Evolutionary conservation across 2,329 filamentous ascomycete species (phyloP), one percentile per base, ranked within the genome.

Genomic region (Drechslerella stenobrocha): DNA sequence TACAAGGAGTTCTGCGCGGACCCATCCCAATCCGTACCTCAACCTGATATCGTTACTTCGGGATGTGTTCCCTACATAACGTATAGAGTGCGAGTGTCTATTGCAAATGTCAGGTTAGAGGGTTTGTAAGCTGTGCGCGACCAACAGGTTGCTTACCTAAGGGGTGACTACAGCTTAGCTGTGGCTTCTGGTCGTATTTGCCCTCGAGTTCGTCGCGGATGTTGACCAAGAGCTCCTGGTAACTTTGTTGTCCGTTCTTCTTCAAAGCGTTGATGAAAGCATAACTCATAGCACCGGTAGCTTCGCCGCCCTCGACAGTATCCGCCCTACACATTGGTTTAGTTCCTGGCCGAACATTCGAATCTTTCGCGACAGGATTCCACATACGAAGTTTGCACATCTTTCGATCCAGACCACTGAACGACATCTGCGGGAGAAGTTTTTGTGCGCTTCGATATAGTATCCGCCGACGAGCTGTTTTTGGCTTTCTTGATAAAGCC

Each of bases 361-460:
- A 50, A 26, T 52, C 32, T 11, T 37, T 55, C 11, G 24, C 13
- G 23, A 28, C 13, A 22, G 30, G 45, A 70, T 70, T 74, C 71
- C 73, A 85, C 87, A 79, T 80, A 90, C 86, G 88, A 91, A 72
- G 93, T 98, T 78, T 97, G 93, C 69, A 87, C 84, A 75, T 98
- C 93, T 78, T 96, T 96, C 79, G 89, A 95, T 60, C 93, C 93
- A 69, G 89, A 95, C 88, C 91, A 96, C 89, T 96, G 95, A 75
- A 98, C 84, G 28, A 98, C 93, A 77, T 98, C 93, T 37, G 93
- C 93, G 1, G 91, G 87, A 56, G 88, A 93, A 13, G 93, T 97
- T 79, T 95, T 95, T 40, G 92, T 97, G 71, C 87, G 83, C 75
- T 89, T 81, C 70, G 91, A 89, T 76, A 85, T 86, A 78, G 95